Conservation (phyloP, 176 grass and related monocot species). For the Secale cereale region DNA sequence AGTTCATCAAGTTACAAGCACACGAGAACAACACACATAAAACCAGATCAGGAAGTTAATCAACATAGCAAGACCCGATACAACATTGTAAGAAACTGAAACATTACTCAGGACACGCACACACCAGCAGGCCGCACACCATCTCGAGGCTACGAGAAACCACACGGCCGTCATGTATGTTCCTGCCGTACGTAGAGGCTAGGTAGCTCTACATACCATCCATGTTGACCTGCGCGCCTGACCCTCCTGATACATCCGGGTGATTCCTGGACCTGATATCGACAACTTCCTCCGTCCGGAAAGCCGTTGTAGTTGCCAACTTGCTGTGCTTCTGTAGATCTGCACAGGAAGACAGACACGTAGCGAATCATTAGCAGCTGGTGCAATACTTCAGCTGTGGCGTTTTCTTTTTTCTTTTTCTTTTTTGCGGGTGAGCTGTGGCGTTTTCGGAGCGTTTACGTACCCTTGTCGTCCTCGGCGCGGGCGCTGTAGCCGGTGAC, state of each 20-base stretch:
- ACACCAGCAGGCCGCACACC: neutral
- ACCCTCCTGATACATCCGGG: neutral
- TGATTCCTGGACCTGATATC: neutral
- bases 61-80: neutral
- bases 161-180: too few species aligned
- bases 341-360: neutral
- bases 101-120: neutral
- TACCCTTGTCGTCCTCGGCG: neutral
- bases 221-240: neutral
- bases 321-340: constrained; percentile 2
- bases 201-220: neutral
- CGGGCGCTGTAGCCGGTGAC: neutral
- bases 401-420: too few species aligned
- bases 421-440: too few species aligned
- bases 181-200: neutral
- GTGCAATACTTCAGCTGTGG: neutral
- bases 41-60: neutral
- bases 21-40: neutral
- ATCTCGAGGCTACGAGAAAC: neutral
- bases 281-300: neutral
- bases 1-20: neutral
- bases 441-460: neutral
- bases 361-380: neutral
- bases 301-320: neutral
- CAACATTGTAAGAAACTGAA: neutral